These are phyloP conservation scores for Hypoxylon intermedium DNA, from an alignment of 495 filamentous ascomycete genomes.

Conservation along the genomic window DNA sequence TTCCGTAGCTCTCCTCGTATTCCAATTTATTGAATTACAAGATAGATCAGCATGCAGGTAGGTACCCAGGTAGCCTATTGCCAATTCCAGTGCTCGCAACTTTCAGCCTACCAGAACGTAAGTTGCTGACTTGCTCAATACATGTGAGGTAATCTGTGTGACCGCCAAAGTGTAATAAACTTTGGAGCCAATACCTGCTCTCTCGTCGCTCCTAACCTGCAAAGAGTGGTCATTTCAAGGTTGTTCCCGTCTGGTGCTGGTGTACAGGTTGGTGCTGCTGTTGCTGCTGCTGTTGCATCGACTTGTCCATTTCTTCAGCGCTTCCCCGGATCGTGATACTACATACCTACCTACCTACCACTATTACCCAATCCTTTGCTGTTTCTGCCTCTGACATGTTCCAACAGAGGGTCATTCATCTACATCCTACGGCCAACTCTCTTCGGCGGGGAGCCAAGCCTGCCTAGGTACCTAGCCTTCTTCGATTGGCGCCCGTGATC, in stretches of 20 bases:
- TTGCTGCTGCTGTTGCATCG: not conserved
- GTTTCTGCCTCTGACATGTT: not conserved
- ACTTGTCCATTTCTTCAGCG: slow-evolving; percentile 17
- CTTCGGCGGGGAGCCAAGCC: not conserved
- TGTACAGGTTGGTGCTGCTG: slow-evolving; percentile 1
- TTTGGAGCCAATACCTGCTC: too few relatives aligned
- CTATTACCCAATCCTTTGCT: slow-evolving; percentile 18
- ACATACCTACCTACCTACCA: too few relatives aligned
- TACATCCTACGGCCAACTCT: slow-evolving; percentile 21
- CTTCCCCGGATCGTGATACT: slow-evolving; percentile 14
- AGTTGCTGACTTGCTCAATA: too few relatives aligned
- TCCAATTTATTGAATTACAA: not conserved
- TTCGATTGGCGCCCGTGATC: slow-evolving; percentile 5
- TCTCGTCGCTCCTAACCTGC: too few relatives aligned
- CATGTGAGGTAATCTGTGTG: too few relatives aligned
- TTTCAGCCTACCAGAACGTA: too few relatives aligned
- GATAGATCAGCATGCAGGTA: not conserved
- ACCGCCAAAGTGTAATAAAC: too few relatives aligned
- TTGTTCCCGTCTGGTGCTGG: not conserved
- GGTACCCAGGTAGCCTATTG: not conserved
- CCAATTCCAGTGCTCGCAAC: not conserved
- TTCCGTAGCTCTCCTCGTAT: not conserved
- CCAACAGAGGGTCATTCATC: slow-evolving; percentile 17
- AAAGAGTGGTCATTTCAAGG: not conserved
- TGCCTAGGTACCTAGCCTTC: not conserved